A percentile compares a stretch with the other conserved stretches of the same genome.
Conservation (phyloP, 208 protist species). For the Zelonia costaricensis region DNA sequence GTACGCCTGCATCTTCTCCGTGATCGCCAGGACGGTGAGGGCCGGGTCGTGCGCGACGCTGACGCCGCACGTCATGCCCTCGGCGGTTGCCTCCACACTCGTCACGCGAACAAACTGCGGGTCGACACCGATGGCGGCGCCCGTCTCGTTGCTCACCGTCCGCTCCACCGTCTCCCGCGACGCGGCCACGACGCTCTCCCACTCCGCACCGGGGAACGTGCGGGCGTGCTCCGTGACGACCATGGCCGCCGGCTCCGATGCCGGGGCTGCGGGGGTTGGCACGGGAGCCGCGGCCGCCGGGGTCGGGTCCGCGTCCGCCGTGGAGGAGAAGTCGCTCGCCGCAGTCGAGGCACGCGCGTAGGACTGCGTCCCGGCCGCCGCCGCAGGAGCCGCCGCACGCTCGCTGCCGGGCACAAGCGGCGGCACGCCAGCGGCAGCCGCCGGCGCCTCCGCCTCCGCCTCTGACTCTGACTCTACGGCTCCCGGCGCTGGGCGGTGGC, state of each 20-base stretch:
- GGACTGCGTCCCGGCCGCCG: conserved; percentile 11
- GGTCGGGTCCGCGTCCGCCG: conserved; percentile 12
- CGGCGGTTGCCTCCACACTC: conserved; percentile 22
- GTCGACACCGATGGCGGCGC: conserved; percentile 36
- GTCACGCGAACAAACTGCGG: conserved; percentile 39
- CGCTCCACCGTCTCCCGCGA: conserved; percentile 43
- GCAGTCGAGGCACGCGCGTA: conserved; percentile 13
- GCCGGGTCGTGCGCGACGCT: conserved; percentile 32
- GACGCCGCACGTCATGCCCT: conserved; percentile 33
- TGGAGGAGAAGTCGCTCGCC: conserved; percentile 28
- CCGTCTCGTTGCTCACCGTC: conserved; percentile 46
- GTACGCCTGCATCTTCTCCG: conserved; percentile 26
- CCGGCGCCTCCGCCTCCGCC: not conserved
- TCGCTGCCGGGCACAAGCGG: conserved; percentile 2
- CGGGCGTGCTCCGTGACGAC: conserved; percentile 34
- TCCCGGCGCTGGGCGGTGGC: conserved; percentile 3
- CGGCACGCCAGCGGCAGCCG: not conserved
- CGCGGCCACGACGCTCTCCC: conserved; percentile 33
- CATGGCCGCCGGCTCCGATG: conserved; percentile 9
- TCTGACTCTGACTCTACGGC: too few relatives aligned
- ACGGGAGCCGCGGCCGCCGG: conserved; percentile 13
- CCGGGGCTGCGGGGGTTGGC: conserved; percentile 4
- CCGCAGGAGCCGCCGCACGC: not conserved
- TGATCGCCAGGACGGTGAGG: conserved; percentile 12
- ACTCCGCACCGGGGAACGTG: conserved; percentile 30